Conservation (phyloP, 1,284 basidiomycete genomes). For the Boletellus deceptivus region DNA sequence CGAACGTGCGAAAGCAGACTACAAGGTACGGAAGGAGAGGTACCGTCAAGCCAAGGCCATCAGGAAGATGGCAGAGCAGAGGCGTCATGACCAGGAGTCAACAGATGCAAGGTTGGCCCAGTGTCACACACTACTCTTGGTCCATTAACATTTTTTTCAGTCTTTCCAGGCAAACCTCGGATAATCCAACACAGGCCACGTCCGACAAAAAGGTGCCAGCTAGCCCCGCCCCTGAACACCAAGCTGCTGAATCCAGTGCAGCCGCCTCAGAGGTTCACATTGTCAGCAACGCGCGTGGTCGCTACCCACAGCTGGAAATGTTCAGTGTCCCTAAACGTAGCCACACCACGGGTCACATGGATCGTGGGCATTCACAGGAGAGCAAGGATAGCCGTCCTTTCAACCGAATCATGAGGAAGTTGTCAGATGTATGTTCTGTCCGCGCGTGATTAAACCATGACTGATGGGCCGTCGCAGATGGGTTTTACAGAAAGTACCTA, state of each 20-base stretch:
- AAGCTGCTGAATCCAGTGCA: conserved; percentile 9
- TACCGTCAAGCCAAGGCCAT: conserved; percentile 59
- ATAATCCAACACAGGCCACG: conserved; percentile 15
- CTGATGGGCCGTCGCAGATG: conserved; percentile 50
- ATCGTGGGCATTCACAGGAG: conserved; percentile 31
- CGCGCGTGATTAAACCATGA: conserved; percentile 6
- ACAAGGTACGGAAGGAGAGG: conserved; percentile 66
- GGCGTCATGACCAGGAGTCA: conserved; percentile 21
- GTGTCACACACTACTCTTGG: conserved; percentile 2
- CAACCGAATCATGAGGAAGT: conserved; percentile 46
- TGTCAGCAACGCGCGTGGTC: conserved; percentile 58
- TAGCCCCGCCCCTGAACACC: conserved; percentile 7
- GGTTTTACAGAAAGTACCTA: conserved; percentile 60
- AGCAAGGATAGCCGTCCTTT: conserved; percentile 37
- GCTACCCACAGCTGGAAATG: conserved; percentile 60
- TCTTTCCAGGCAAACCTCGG: conserved; percentile 28
- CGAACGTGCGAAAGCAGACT: conserved; percentile 63
- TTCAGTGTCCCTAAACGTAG: conserved; percentile 48
- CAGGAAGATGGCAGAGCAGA: conserved; percentile 41
- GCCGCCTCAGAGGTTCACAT: conserved; percentile 36
- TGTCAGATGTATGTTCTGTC: conserved; percentile 42
- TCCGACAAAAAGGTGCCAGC: neutral
- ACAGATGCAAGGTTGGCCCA: conserved; percentile 33
- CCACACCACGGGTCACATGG: conserved; percentile 31
- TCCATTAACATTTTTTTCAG: conserved; percentile 12